These are phyloP conservation scores for Silene uniflora DNA, from an alignment of 148 eudicot genomes.

Conservation along the genomic window DNA sequence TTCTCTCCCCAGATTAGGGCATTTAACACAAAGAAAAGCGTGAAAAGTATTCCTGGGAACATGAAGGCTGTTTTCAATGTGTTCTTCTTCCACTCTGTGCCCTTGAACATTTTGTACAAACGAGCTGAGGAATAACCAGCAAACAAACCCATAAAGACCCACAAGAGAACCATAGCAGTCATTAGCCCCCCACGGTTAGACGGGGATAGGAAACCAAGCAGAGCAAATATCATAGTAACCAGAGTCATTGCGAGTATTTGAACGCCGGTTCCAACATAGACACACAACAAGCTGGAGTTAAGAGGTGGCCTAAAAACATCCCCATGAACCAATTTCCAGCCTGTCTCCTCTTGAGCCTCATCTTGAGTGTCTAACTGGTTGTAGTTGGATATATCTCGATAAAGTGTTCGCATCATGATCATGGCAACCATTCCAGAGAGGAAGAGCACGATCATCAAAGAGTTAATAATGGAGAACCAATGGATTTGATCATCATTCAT, in stretches of 20 bases:
- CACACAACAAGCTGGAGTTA: slow-evolving; percentile 43
- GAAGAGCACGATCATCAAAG: slow-evolving; percentile 48
- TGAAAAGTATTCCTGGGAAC: slow-evolving; percentile 48
- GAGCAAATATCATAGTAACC: slow-evolving; percentile 49
- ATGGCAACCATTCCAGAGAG: slow-evolving; percentile 56
- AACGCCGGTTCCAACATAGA: slow-evolving; percentile 52
- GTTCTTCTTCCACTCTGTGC: slow-evolving; percentile 49
- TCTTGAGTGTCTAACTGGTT: slow-evolving; percentile 53
- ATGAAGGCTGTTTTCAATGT: slow-evolving; percentile 47
- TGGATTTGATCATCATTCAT: slow-evolving; percentile 57
- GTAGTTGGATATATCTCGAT: slow-evolving; percentile 49
- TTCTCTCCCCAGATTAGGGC: slow-evolving; percentile 50
- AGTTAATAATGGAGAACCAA: slow-evolving; percentile 55
- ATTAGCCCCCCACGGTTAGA: slow-evolving; percentile 57
- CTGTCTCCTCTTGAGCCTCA: slow-evolving; percentile 55
- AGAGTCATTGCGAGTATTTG: slow-evolving; percentile 48
- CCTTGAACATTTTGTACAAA: slow-evolving; percentile 51
- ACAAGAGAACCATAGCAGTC: slow-evolving; percentile 57
- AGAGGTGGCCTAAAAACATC: slow-evolving; percentile 47
- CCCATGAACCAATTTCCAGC: slow-evolving; percentile 56
- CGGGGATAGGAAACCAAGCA: slow-evolving; percentile 54
- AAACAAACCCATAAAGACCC: slow-evolving; percentile 53
- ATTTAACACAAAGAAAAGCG: slow-evolving; percentile 40
- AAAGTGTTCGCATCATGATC: slow-evolving; percentile 60
- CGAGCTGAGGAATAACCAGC: slow-evolving; percentile 58